phyloP scores from a whole-genome alignment of 148 eudicot species.

The Amaranthus hypochondriacus region DNA sequence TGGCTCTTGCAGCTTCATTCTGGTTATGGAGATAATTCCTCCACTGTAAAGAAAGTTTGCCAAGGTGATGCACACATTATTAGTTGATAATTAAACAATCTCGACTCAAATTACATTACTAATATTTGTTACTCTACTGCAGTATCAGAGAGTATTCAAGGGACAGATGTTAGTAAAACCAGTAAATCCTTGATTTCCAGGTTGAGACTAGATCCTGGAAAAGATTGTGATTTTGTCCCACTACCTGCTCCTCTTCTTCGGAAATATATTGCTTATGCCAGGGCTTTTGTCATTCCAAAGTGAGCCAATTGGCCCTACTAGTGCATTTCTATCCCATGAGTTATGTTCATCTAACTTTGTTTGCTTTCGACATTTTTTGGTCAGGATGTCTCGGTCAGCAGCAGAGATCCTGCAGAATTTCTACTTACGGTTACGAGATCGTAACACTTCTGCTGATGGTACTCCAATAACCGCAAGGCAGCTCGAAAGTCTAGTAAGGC shows the following conservation, averaged over 20 bases:
- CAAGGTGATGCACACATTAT: slow-evolving; percentile 40
- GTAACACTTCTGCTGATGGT: slow-evolving; percentile 84
- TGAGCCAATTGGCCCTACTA: slow-evolving; percentile 18
- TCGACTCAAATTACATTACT: neutral
- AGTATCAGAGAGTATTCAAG: slow-evolving; percentile 42
- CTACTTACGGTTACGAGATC: slow-evolving; percentile 81
- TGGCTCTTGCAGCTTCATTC: slow-evolving; percentile 75
- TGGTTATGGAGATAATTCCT: slow-evolving; percentile 54
- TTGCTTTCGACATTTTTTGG: slow-evolving; percentile 11
- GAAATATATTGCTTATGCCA: slow-evolving; percentile 90
- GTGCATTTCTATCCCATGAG: neutral
- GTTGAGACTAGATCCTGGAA: slow-evolving; percentile 70
- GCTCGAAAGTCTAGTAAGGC: slow-evolving; percentile 88
- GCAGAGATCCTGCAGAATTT: slow-evolving; percentile 90
- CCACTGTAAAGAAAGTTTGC: slow-evolving; percentile 56
- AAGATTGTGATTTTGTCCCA: slow-evolving; percentile 73
- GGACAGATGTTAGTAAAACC: slow-evolving; percentile 31
- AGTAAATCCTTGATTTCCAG: slow-evolving; percentile 56
- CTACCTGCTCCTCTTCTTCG: slow-evolving; percentile 82
- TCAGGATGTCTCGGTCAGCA: slow-evolving; percentile 88
- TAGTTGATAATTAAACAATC: neutral
- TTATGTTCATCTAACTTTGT: neutral
- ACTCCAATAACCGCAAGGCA: slow-evolving; percentile 99
- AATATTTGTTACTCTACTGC: slow-evolving; percentile 24
- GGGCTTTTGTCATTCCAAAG: slow-evolving; percentile 77